A percentile compares a stretch with the other conserved stretches of the same genome.
Conservation (phyloP, 202 grass and related monocot species). For the Miscanthus sacchariflorus region DNA sequence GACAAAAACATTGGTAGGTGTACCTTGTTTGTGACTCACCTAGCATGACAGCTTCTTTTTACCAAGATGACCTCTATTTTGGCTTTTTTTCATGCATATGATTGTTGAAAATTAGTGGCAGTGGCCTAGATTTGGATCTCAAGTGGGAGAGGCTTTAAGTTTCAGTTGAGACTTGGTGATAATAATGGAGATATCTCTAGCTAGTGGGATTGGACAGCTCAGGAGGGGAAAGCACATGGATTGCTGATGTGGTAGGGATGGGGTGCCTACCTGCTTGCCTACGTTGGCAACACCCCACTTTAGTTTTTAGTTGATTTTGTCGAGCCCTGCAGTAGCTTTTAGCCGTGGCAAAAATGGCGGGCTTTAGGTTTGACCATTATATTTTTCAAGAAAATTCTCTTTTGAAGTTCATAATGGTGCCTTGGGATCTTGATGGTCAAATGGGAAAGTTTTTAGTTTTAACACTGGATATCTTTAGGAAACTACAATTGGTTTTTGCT, state of each 20-base stretch:
- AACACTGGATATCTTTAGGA: not conserved
- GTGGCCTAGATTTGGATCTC: too few species aligned
- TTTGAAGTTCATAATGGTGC: not conserved
- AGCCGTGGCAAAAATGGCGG: not conserved
- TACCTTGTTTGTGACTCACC: not conserved
- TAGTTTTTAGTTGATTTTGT: too few species aligned
- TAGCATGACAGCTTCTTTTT: not conserved
- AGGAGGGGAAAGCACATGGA: too few species aligned
- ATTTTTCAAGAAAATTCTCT: not conserved
- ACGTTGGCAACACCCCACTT: too few species aligned
- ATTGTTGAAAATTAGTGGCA: not conserved
- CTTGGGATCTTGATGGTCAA: not conserved
- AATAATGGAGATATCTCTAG: too few species aligned
- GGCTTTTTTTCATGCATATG: not conserved
- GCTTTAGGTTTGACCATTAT: not conserved
- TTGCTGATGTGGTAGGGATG: too few species aligned
- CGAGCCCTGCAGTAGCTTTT: too few species aligned
- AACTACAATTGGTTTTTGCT: not conserved
- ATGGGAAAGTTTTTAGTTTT: not conserved
- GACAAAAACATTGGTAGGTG: not conserved
- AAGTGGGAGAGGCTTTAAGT: too few species aligned
- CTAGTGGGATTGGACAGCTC: fast-evolving
- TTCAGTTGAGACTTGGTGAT: too few species aligned
- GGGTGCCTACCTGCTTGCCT: too few species aligned
- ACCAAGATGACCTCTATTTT: not conserved